Evolutionary conservation across 768 basidiomycete genomes (phyloP).

Genomic region (Suillus cothurnatus): DNA sequence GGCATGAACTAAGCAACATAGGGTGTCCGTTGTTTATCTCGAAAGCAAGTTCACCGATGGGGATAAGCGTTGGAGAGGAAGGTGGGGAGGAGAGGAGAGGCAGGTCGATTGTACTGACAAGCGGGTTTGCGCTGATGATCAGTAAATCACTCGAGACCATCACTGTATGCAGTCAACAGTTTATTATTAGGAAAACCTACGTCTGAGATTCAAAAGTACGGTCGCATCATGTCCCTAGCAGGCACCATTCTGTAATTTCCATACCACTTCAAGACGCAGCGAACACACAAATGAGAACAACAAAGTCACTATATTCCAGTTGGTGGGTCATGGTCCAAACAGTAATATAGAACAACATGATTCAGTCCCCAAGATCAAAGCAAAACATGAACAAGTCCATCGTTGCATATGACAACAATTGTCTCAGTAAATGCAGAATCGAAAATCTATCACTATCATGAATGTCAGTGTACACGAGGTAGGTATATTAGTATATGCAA

Average conservation of each 20-base stretch:
- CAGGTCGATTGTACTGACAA: neutral
- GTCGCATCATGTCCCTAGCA: neutral
- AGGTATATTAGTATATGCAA: constrained; percentile 5
- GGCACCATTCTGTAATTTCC: neutral
- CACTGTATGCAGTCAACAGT: too few relatives aligned
- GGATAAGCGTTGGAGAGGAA: too few relatives aligned
- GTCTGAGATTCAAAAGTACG: neutral
- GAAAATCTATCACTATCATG: neutral
- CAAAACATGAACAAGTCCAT: constrained; percentile 3
- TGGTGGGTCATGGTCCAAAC: neutral
- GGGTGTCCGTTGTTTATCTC: too few relatives aligned
- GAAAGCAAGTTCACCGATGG: neutral
- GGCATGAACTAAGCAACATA: too few relatives aligned
- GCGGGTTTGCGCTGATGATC: neutral
- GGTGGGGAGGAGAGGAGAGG: too few relatives aligned
- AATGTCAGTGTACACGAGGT: neutral
- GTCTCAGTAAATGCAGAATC: neutral
- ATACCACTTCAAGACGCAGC: neutral
- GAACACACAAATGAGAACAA: neutral
- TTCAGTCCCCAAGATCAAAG: neutral
- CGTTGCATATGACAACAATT: neutral
- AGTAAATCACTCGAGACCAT: too few relatives aligned
- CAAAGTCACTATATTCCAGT: neutral
- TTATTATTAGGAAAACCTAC: neutral
- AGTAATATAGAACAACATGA: neutral